phyloP scores from a whole-genome alignment of 2,329 filamentous ascomycete species.

The Ceratocystis alfenasii region DNA sequence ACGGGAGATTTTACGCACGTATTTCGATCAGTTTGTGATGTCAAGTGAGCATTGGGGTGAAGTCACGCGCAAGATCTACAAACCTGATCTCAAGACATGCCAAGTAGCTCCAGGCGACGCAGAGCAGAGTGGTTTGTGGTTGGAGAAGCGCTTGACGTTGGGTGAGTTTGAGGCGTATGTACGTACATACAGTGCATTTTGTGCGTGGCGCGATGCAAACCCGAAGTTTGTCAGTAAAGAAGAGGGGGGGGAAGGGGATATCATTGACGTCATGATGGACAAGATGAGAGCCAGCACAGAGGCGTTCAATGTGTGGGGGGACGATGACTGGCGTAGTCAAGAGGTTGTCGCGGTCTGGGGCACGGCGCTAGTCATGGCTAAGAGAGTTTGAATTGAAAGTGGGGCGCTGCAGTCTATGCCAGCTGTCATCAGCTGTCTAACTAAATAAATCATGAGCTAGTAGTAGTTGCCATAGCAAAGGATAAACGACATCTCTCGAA shows the following conservation, averaged over 20 bases:
- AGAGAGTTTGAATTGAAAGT: slow-evolving; percentile 26
- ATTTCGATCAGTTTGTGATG: slow-evolving; percentile 41
- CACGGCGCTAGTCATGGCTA: slow-evolving; percentile 46
- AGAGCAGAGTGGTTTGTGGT: slow-evolving; percentile 33
- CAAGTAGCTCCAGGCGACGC: slow-evolving; percentile 28
- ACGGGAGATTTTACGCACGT: slow-evolving; percentile 40
- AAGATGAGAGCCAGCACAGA: slow-evolving; percentile 43
- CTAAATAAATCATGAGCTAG: background rate
- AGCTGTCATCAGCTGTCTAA: background rate
- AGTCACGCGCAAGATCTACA: slow-evolving; percentile 43
- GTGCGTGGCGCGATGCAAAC: slow-evolving; percentile 46
- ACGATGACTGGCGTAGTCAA: slow-evolving; percentile 38
- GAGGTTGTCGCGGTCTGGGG: slow-evolving; percentile 51
- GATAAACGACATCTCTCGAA: slow-evolving; percentile 20
- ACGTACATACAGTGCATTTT: slow-evolving; percentile 48
- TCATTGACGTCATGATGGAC: slow-evolving; percentile 52
- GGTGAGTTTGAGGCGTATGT: slow-evolving; percentile 50
- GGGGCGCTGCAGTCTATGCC: background rate
- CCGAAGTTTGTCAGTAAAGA: slow-evolving; percentile 37
- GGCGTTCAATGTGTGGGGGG: slow-evolving; percentile 38
- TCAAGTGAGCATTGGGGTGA: slow-evolving; percentile 41
- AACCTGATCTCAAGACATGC: slow-evolving; percentile 36
- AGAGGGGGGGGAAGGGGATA: slow-evolving; percentile 47
- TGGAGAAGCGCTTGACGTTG: slow-evolving; percentile 43
- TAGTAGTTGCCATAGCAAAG: slow-evolving; percentile 19